Evolutionary conservation across 108 stramenopile genomes (phyloP).

Genomic region (Stephanodiscus triporus): DNA sequence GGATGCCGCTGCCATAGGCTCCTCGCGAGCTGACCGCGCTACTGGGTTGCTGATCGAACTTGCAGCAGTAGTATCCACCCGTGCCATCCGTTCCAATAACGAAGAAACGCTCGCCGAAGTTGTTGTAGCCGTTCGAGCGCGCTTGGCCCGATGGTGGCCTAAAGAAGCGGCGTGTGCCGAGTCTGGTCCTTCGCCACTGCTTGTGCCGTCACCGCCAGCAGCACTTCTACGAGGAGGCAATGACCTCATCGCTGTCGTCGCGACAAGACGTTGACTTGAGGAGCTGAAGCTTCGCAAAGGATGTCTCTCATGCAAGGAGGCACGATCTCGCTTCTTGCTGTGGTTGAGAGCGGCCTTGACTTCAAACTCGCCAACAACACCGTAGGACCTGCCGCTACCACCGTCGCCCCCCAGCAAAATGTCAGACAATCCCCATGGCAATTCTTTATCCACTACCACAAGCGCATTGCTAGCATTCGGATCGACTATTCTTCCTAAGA

Average conservation of each 20-base stretch:
- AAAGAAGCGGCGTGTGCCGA: neutral
- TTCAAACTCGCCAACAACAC: neutral
- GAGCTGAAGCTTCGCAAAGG: constrained; percentile 7
- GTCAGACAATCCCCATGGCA: constrained; percentile 15
- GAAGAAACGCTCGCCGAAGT: constrained; percentile 17
- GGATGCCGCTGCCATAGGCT: neutral
- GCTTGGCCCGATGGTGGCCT: constrained; percentile 10
- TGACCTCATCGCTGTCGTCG: neutral
- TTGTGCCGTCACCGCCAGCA: neutral
- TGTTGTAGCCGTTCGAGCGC: constrained; percentile 2
- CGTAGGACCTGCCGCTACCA: neutral
- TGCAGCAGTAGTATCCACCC: constrained; percentile 13
- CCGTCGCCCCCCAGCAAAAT: neutral
- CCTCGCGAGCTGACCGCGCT: constrained; percentile 5
- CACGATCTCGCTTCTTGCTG: constrained; percentile 27
- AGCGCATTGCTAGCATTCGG: constrained; percentile 34
- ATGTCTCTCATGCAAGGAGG: constrained; percentile 23
- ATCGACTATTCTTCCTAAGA: constrained; percentile 42
- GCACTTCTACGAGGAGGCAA: neutral
- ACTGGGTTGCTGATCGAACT: neutral
- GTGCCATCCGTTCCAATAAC: constrained; percentile 26
- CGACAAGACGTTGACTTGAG: neutral
- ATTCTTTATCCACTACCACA: constrained; percentile 32
- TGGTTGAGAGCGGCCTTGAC: neutral
- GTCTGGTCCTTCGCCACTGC: neutral